Percentiles rank a stretch among this genome's conserved stretches.
phyloP scores from a whole-genome alignment of 1,139 yeast species.

The Sugiyamaella xylanicola region DNA sequence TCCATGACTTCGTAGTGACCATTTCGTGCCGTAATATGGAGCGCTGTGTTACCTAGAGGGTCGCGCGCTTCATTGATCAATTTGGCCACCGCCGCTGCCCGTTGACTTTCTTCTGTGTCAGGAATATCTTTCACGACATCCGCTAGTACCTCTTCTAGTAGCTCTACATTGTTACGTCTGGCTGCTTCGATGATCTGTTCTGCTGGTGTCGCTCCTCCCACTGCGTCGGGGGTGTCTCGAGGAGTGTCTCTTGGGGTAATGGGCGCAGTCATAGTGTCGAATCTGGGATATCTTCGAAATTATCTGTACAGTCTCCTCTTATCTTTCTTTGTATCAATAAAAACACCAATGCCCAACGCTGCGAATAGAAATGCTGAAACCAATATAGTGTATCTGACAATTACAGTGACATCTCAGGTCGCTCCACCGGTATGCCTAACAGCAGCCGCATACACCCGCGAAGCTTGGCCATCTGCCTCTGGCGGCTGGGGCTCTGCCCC shows the following conservation, averaged over 20 bases:
- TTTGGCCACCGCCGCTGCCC: conserved; percentile 48
- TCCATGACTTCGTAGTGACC: conserved; percentile 88
- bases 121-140: conserved; percentile 39
- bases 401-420: no score
- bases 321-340: not conserved
- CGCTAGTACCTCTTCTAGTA: conserved; percentile 57
- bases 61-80: conserved; percentile 73
- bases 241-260: conserved; percentile 16
- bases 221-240: conserved; percentile 12
- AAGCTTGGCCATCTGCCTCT: no score
- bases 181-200: conserved; percentile 88
- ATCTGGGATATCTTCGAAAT: not conserved
- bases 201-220: conserved; percentile 69
- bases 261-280: conserved; percentile 7
- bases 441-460: no score
- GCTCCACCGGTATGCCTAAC: no score
- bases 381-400: no score
- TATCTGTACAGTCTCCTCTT: not conserved
- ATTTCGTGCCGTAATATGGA: conserved; percentile 77
- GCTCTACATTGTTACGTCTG: conserved; percentile 83
- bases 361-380: no score
- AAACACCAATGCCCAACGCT: no score
- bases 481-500: no score
- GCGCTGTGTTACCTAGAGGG: conserved; percentile 77
- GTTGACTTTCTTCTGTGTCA: conserved; percentile 28